Evolutionary conservation across 2,329 filamentous ascomycete genomes (phyloP).

Genomic region (Alternaria dauci): DNA sequence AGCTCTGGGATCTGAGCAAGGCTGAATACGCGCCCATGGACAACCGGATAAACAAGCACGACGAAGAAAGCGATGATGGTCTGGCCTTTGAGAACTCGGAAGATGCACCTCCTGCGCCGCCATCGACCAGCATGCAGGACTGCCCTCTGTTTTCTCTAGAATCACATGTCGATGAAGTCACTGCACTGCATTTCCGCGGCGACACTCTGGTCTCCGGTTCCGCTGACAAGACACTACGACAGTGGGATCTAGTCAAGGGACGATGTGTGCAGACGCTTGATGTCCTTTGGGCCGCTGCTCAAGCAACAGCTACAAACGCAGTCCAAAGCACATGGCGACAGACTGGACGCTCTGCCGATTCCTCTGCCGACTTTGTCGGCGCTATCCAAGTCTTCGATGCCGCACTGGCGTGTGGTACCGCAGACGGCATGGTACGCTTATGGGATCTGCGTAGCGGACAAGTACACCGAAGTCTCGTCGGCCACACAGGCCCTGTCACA

Average conservation of each 20-base stretch:
- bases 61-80: conserved; percentile 59
- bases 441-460: conserved; percentile 98
- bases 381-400: conserved; percentile 96
- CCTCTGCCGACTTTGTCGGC: conserved; percentile 88
- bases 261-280: conserved; percentile 96
- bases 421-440: conserved; percentile 93
- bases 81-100: conserved; percentile 77
- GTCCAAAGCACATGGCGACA: conserved; percentile 75
- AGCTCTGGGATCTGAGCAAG: conserved; percentile 91
- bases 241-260: conserved; percentile 98
- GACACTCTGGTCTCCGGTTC: conserved; percentile 94
- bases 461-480: conserved; percentile 94
- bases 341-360: conserved; percentile 69
- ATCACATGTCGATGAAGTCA: conserved; percentile 93
- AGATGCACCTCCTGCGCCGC: conserved; percentile 73
- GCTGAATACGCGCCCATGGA: conserved; percentile 80
- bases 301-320: conserved; percentile 72
- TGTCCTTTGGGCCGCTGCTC: conserved; percentile 96
- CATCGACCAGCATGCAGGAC: conserved; percentile 81
- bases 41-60: conserved; percentile 60
- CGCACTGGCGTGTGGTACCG: conserved; percentile 92
- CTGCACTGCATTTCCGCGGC: conserved; percentile 87
- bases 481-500: conserved; percentile 93
- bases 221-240: conserved; percentile 93
- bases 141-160: conserved; percentile 88